These are phyloP conservation scores for Striga asiatica DNA, from an alignment of 257 asterid species.

Conservation along the genomic window DNA sequence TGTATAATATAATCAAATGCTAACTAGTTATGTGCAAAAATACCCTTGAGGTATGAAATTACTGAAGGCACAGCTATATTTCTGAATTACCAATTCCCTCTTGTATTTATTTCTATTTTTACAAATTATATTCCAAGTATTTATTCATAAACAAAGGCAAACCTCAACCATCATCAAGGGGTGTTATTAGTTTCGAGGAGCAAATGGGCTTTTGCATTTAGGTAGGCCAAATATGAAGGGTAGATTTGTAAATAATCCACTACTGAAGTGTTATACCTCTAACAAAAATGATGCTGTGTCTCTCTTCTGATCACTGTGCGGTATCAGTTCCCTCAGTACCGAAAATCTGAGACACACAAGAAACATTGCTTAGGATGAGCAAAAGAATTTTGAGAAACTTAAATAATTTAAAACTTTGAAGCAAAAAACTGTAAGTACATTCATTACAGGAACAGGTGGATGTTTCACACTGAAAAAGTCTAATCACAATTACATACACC, in stretches of 20 bases:
- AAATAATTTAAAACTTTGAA: too few relatives aligned
- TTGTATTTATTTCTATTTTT: not conserved
- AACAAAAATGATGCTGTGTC: constrained; percentile 82
- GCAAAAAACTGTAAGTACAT: too few relatives aligned
- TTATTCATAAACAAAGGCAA: not conserved
- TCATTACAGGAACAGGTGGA: too few relatives aligned
- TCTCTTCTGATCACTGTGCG: constrained; percentile 76
- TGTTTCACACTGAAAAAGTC: too few relatives aligned
- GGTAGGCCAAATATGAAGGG: not conserved
- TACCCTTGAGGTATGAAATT: not conserved
- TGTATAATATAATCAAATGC: not conserved
- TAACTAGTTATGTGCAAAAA: too few relatives aligned
- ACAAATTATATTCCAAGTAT: not conserved
- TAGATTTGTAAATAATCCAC: not conserved
- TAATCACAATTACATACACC: not conserved
- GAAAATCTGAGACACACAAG: constrained; percentile 49
- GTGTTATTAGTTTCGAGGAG: too few relatives aligned
- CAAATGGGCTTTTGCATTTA: not conserved
- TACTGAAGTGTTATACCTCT: constrained; percentile 40
- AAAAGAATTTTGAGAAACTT: not conserved
- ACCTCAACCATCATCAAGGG: not conserved
- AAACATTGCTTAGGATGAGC: not conserved
- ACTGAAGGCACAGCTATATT: not conserved
- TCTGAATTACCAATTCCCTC: not conserved
- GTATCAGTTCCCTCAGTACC: constrained; percentile 79